Conservation (phyloP, 129 eudicot species). For the Flaveria brownii region DNA sequence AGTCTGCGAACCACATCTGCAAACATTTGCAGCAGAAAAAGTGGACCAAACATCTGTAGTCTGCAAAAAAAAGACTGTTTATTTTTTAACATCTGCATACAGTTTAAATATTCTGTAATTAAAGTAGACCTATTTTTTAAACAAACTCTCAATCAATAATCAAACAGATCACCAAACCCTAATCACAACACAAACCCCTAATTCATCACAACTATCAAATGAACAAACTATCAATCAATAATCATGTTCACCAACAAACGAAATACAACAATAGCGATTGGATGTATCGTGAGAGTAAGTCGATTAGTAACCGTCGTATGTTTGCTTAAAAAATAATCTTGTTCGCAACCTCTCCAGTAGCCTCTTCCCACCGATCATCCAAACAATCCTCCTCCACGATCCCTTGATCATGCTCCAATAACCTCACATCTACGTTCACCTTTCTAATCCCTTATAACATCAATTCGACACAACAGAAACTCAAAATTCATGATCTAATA, state of each 20-base stretch:
- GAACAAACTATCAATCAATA: background rate
- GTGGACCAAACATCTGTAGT: too few relatives aligned
- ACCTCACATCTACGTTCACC: conserved; percentile 59
- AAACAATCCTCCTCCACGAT: conserved; percentile 83
- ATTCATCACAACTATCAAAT: too few relatives aligned
- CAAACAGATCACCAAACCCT: background rate
- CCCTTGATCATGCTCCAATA: conserved; percentile 71
- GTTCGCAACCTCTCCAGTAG: conserved; percentile 59
- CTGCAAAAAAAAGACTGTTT: too few relatives aligned
- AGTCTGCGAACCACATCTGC: too few relatives aligned
- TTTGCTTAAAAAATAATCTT: conserved; percentile 79
- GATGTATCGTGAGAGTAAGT: conserved; percentile 86
- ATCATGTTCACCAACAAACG: background rate
- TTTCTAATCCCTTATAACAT: conserved; percentile 51
- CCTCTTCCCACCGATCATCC: conserved; percentile 78
- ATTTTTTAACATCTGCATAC: too few relatives aligned
- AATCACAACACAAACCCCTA: too few relatives aligned
- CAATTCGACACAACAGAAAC: background rate
- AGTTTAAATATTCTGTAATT: too few relatives aligned
- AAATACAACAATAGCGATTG: conserved; percentile 51
- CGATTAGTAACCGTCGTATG: conserved; percentile 84
- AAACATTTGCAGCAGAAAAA: too few relatives aligned
- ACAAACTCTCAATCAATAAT: conserved; percentile 2
- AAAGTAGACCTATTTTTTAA: too few relatives aligned
- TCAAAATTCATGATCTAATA: background rate